Conservation (phyloP, 371 early-diverging fungal species). For the Nematocida parisii region DNA sequence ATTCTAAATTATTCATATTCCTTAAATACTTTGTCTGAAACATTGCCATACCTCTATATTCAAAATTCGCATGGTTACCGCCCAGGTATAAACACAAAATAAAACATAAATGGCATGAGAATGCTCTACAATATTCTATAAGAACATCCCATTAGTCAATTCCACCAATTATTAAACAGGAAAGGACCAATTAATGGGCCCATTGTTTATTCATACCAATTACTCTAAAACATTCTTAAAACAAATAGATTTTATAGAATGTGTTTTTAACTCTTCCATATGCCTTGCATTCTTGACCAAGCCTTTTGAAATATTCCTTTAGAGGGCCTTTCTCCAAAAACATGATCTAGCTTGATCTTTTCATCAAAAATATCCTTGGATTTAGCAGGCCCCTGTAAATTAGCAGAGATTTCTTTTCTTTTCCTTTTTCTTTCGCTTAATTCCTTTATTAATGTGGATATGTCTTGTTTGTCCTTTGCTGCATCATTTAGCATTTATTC, state of each 20-base stretch:
- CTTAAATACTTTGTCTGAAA: constrained; percentile 36
- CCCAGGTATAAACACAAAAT: background rate
- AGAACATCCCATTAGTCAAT: no score
- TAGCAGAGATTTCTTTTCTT: constrained; percentile 7
- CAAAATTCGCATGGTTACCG: background rate
- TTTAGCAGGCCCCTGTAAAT: background rate
- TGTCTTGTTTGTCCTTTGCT: constrained; percentile 26
- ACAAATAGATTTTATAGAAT: no score
- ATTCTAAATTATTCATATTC: background rate
- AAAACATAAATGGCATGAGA: background rate
- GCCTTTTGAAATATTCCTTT: constrained; percentile 12
- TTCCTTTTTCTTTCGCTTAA: constrained; percentile 24
- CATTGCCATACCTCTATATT: background rate
- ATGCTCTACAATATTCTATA: background rate
- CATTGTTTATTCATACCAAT: background rate
- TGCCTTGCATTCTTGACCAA: constrained; percentile 5
- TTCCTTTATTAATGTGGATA: constrained; percentile 40
- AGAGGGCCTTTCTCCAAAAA: background rate
- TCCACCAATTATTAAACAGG: no score
- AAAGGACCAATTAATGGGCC: no score
- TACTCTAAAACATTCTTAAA: no score
- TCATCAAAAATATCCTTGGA: background rate
- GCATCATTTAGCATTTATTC: constrained; percentile 14
- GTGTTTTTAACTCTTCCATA: background rate
- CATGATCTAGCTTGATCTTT: background rate